phyloP scores from a whole-genome alignment of 176 grass and related monocot species.

The Elymus sibiricus region DNA sequence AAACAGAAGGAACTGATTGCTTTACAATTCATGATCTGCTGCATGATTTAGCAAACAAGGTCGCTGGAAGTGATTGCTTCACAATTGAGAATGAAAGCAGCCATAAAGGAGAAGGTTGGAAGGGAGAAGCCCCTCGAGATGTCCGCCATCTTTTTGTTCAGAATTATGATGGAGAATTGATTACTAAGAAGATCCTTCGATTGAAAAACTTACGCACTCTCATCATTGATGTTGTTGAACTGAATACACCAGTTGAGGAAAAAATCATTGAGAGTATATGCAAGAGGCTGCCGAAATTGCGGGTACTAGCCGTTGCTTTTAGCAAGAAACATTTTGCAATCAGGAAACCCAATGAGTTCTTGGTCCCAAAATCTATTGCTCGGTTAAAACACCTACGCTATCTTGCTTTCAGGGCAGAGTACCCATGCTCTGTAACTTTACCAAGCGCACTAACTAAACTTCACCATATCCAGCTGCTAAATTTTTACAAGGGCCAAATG shows the following conservation, averaged over 20 bases:
- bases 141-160: no score
- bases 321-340: rapidly evolving
- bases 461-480: not conserved
- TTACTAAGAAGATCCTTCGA: no score
- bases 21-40: not conserved
- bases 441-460: not conserved
- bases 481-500: not conserved
- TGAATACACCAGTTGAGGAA: not conserved
- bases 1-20: no score
- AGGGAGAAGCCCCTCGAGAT: no score
- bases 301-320: not conserved
- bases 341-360: not conserved
- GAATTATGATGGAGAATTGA: no score
- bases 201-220: no score
- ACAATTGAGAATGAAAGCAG: not conserved
- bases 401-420: not conserved
- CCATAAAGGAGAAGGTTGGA: no score
- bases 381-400: not conserved
- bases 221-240: no score
- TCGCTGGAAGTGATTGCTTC: not conserved
- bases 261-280: not conserved
- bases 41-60: not conserved
- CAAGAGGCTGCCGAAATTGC: not conserved
- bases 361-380: not conserved
- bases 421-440: not conserved